Base-by-base conservation (phyloP, 2,329 filamentous ascomycete genomes). In the Endocalyx cinctus region DNA sequence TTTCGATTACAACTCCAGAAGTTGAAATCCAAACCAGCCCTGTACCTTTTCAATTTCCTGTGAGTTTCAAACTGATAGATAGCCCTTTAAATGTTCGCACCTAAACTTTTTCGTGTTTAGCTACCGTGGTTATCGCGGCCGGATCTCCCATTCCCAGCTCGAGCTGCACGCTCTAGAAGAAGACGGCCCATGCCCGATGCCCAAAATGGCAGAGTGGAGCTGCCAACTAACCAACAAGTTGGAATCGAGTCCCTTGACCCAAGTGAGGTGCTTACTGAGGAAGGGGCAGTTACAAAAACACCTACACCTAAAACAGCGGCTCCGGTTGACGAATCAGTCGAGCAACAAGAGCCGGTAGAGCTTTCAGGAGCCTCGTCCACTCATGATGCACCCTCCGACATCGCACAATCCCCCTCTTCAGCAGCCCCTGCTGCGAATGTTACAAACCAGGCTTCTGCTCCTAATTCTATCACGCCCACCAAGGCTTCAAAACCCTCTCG, bases 101-200 rank as follows among this genome's bases (percentile, higher is more conserved):
- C 54, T 65, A 43, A 65, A 36, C 23, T 10, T 19, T 27, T 14
- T 41, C 14, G 34, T 23, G 17, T 37, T 10, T 37, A 79, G 73
- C 58, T 81, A 8, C 77, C 77, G 8, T 81, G 77, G 76, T 48
- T 67, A 17, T 78, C 75, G 1, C 57, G 56, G 19, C 70, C 72
- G 4, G 69, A 73, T 19, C 46, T 58, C 17, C 59, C 63, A 8
- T 82, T 77, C 47, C 76, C 77, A 10, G 47, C 48, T 4, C 62
- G 58, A 45, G 45, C 54, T 22, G 25, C 58, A 10, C 67, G 59
- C 46, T 58, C 61, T 22, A 65, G 62, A 43, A 69, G 67, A 54
- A 69, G 61, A 45, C 54, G 54, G 41, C 57, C 54, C 33, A 43
- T 52, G 6, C 42, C 67, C 15, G 56, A 53, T 13, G 50, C 57